Percentiles rank a stretch among this genome's conserved stretches.
Conservation (phyloP, 805 yeast genomes). For the Candida pseudoglaebosa region DNA sequence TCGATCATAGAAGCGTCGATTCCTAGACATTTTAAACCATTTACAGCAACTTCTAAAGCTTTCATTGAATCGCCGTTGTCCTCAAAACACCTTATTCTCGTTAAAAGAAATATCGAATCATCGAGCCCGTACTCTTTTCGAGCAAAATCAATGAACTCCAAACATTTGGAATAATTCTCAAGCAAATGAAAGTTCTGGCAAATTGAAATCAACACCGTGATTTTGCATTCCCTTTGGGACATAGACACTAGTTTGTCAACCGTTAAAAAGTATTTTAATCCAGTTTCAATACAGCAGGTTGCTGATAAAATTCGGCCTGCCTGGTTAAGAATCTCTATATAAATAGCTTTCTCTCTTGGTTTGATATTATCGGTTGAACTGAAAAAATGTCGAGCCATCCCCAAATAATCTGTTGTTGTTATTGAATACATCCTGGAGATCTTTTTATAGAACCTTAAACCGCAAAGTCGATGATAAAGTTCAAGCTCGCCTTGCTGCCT, state of each 20-base stretch:
- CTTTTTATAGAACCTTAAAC: constrained; percentile 34
- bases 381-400: constrained; percentile 38
- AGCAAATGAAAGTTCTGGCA: constrained; percentile 27
- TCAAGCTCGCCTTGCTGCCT: constrained; percentile 21
- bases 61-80: constrained; percentile 25
- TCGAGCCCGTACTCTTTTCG: constrained; percentile 27
- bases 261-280: constrained; percentile 36
- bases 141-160: constrained; percentile 30
- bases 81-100: constrained; percentile 35
- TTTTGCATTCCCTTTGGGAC: constrained; percentile 15
- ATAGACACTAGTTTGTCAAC: constrained; percentile 25
- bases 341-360: constrained; percentile 32
- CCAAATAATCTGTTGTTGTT: constrained; percentile 22
- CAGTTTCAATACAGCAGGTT: constrained; percentile 38
- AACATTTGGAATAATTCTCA: constrained; percentile 29
- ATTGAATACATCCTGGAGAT: constrained; percentile 12
- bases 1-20: constrained; percentile 27
- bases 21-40: constrained; percentile 32
- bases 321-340: constrained; percentile 34
- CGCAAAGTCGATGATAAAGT: constrained; percentile 36
- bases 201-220: constrained; percentile 25
- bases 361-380: constrained; percentile 30
- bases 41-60: constrained; percentile 31
- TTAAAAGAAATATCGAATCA: constrained; percentile 30
- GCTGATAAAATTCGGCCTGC: constrained; percentile 45